phyloP scores from a whole-genome alignment of 345 rosid genomes.

The Linum lewisii region DNA sequence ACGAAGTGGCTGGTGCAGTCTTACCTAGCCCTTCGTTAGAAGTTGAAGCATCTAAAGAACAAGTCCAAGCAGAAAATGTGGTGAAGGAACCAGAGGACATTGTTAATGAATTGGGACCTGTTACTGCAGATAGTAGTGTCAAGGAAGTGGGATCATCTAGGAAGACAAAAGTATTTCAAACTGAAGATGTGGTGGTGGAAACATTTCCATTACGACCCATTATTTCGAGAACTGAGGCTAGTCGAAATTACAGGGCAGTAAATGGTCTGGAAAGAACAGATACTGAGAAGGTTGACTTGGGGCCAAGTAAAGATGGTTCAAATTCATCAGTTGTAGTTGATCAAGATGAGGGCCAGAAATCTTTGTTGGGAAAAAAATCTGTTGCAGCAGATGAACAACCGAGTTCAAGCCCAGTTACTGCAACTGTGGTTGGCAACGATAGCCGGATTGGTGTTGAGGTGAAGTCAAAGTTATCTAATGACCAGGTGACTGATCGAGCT shows the following conservation, averaged over 20 bases:
- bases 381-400: slow-evolving; percentile 11
- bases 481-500: slow-evolving; percentile 14
- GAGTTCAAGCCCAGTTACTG: slow-evolving; percentile 11
- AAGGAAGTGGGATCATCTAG: slow-evolving; percentile 2
- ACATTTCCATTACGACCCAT: slow-evolving; percentile 43
- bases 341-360: slow-evolving; percentile 10
- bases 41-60: background rate
- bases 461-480: slow-evolving; percentile 14
- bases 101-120: no score
- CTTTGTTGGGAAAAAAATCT: slow-evolving; percentile 11
- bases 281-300: slow-evolving; percentile 16
- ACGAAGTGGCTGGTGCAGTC: slow-evolving; percentile 1
- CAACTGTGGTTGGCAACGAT: slow-evolving; percentile 19
- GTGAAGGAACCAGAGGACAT: background rate
- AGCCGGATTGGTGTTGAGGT: slow-evolving; percentile 16
- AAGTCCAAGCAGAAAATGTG: background rate
- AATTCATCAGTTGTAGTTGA: slow-evolving; percentile 12
- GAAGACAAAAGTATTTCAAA: slow-evolving; percentile 13
- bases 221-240: slow-evolving; percentile 16
- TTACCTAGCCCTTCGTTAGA: background rate
- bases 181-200: slow-evolving; percentile 35
- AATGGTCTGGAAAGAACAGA: slow-evolving; percentile 13
- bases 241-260: slow-evolving; percentile 14
- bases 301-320: slow-evolving; percentile 12
- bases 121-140: background rate